These are phyloP conservation scores for Dipteronia dyeriana DNA, from an alignment of 345 rosid genomes.

Conservation along the genomic window DNA sequence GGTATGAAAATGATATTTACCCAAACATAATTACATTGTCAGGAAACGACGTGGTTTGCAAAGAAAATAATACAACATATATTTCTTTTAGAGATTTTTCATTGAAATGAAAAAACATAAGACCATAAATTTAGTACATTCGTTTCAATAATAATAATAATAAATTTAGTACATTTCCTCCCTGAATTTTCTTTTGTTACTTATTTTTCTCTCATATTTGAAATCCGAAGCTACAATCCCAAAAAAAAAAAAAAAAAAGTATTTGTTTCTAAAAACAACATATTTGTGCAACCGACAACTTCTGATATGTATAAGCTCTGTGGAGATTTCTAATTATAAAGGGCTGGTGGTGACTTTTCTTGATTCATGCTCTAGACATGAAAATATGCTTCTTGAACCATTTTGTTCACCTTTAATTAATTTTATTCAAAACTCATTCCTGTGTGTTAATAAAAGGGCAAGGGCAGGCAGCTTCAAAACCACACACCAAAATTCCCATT, in stretches of 20 bases:
- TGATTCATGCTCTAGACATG: conserved; percentile 24
- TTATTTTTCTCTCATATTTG: background rate
- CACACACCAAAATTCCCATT: conserved; percentile 33
- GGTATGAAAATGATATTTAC: no score
- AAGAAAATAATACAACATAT: no score
- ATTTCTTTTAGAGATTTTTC: background rate
- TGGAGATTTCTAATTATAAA: conserved; percentile 14
- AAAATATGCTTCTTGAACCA: background rate
- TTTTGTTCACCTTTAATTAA: conserved; percentile 11
- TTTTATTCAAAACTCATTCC: conserved; percentile 9
- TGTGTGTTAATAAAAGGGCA: background rate
- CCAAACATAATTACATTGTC: no score
- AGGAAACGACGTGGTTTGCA: background rate
- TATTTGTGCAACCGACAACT: background rate
- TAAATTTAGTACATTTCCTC: background rate
- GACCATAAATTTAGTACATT: background rate
- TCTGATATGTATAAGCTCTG: conserved; percentile 1
- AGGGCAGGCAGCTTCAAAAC: background rate
- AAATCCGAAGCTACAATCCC: conserved; percentile 7
- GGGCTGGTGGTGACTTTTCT: conserved; percentile 15
- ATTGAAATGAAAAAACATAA: background rate
- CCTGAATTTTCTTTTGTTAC: background rate
- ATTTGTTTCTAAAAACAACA: background rate
- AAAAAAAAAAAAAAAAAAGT: background rate
- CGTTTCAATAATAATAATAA: no score